phyloP scores from a whole-genome alignment of 2,329 filamentous ascomycete species.

The Ceratocystiopsis sp. region DNA sequence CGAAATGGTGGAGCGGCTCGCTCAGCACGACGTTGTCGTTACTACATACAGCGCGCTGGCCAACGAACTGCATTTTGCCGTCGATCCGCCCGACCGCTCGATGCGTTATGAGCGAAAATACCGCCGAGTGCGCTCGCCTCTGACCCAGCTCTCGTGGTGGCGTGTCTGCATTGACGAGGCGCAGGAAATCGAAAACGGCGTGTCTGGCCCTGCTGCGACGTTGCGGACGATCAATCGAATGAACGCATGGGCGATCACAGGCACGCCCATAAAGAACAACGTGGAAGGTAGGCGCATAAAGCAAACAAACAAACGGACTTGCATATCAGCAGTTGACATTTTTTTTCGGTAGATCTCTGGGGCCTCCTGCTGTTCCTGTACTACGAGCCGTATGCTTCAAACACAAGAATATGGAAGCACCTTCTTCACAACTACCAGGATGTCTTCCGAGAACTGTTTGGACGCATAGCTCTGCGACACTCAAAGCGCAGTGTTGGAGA shows the following conservation, averaged over 20 bases:
- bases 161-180: slow-evolving; percentile 62
- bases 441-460: slow-evolving; percentile 53
- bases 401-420: slow-evolving; percentile 47
- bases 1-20: slow-evolving; percentile 26
- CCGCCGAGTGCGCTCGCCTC: slow-evolving; percentile 42
- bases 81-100: slow-evolving; percentile 49
- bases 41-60: slow-evolving; percentile 57
- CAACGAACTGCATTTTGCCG: slow-evolving; percentile 62
- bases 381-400: slow-evolving; percentile 58
- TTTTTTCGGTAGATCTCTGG: slow-evolving; percentile 42
- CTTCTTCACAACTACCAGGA: slow-evolving; percentile 43
- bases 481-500: slow-evolving; percentile 66
- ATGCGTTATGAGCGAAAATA: slow-evolving; percentile 37
- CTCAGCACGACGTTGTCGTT: slow-evolving; percentile 39
- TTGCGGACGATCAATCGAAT: slow-evolving; percentile 64
- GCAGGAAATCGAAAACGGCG: slow-evolving; percentile 85
- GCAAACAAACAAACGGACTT: too few species aligned
- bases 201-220: slow-evolving; percentile 66
- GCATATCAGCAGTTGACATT: too few species aligned
- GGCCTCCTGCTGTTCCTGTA: slow-evolving; percentile 69
- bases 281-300: slow-evolving; percentile 11
- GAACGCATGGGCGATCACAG: slow-evolving; percentile 85
- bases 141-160: slow-evolving; percentile 79
- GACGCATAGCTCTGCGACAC: slow-evolving; percentile 60
- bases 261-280: slow-evolving; percentile 67